Evolutionary conservation across 2,329 filamentous ascomycete species (phyloP), one percentile per base, ranked within the genome.

Genomic region (Fusarium austroafricanum): DNA sequence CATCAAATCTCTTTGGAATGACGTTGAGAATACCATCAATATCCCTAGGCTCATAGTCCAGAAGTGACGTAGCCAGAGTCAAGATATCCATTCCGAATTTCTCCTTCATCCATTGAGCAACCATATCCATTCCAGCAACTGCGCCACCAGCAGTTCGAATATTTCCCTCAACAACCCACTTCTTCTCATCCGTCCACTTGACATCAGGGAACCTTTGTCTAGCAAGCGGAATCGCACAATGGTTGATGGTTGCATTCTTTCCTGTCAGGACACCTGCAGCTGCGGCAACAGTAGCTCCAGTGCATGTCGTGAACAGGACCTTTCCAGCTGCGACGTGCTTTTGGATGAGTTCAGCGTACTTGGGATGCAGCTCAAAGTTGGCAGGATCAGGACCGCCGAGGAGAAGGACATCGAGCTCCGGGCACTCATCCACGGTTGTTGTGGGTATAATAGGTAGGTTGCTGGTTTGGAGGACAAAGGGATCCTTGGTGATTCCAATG

Each of bases 131-230:
- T 0, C 82, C 83, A 7, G 82, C 81, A 17, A 80, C 71, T 0
- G 82, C 80, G 15, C 83, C 83, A 2, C 77, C 77, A 0, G 78
- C 79, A 4, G 82, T 84, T 83, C 83, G 84, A 29, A 83, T 75
- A 37, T 83, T 82, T 1, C 76, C 79, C 47, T 83, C 81, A 1
- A 80, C 57, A 55, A 83, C 72, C 81, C 82, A 84, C 63, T 83
- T 80, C 58, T 77, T 78, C 26, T 81, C 76, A 28, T 66, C 73
- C 2, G 77, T 77, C 83, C 82, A 84, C 6, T 82, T 78, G 12
- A 84, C 81, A 1, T 79, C 75, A 0, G 82, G 80, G 6, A 73
- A 77, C 10, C 68, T 61, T 26, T 75, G 64, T 52, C 72, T 76
- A 1, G 78, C 71, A 52, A 68, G 70, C 2, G 73, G 70, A 43